These are phyloP conservation scores for Eremomyces bilateralis DNA, from an alignment of 495 filamentous ascomycete species.

Conservation along the genomic window DNA sequence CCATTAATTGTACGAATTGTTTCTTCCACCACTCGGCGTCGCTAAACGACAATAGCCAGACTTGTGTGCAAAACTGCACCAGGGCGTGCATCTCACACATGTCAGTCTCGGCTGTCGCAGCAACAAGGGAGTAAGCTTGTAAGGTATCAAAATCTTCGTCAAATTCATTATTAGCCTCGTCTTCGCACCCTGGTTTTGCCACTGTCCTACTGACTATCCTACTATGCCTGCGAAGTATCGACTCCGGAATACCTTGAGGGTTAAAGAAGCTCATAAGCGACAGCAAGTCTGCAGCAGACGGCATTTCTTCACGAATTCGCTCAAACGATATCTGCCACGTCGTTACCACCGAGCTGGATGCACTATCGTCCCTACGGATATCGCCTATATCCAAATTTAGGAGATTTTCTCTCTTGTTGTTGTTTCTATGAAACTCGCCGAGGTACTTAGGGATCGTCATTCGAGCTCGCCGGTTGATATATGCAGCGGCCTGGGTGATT, in stretches of 20 bases:
- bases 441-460: conserved; percentile 19
- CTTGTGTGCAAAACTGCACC: conserved; percentile 23
- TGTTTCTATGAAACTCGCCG: conserved; percentile 17
- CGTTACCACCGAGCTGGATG: conserved; percentile 23
- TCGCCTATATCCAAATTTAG: conserved; percentile 19
- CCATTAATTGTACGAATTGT: conserved; percentile 20
- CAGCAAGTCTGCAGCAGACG: conserved; percentile 10
- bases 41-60: conserved; percentile 21
- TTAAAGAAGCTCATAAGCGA: conserved; percentile 14
- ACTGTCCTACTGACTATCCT: neutral
- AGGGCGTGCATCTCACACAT: conserved; percentile 27
- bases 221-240: conserved; percentile 4
- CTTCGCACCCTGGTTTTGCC: conserved; percentile 2
- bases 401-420: conserved; percentile 18
- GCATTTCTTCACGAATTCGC: conserved; percentile 16
- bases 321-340: conserved; percentile 31
- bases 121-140: conserved; percentile 7
- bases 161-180: conserved; percentile 4
- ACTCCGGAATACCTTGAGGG: conserved; percentile 9
- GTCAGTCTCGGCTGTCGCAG: conserved; percentile 3
- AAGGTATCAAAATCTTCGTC: conserved; percentile 8
- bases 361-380: conserved; percentile 20
- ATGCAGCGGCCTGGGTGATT: conserved; percentile 8
- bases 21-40: conserved; percentile 21
- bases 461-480: conserved; percentile 7